These are phyloP conservation scores for Coniella vitis DNA, from an alignment of 2,329 filamentous ascomycete species.

Conservation along the genomic window DNA sequence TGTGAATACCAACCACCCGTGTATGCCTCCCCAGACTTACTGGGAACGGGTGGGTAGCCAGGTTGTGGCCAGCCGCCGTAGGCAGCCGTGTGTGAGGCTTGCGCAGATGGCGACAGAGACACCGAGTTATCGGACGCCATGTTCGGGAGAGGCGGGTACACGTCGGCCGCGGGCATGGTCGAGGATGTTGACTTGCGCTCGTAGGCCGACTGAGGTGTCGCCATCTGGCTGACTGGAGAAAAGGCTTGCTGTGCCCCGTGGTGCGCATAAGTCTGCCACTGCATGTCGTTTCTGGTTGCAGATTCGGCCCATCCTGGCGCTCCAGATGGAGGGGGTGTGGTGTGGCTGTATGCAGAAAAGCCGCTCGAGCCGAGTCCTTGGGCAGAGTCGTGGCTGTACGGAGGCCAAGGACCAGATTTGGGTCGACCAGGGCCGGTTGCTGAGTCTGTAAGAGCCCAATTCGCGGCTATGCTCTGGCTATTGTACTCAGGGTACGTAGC, in stretches of 20 bases:
- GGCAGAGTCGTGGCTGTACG: conserved; percentile 39
- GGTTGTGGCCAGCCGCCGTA: conserved; percentile 8
- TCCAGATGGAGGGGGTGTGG: conserved; percentile 29
- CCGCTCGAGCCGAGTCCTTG: conserved; percentile 37
- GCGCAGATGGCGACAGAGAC: conserved; percentile 6
- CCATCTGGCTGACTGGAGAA: conserved; percentile 31
- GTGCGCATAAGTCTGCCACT: conserved; percentile 27
- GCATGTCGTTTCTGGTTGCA: conserved; percentile 35
- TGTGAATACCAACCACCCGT: conserved; percentile 10
- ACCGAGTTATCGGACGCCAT: conserved; percentile 7
- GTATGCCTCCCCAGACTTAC: conserved; percentile 7
- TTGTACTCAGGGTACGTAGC: conserved; percentile 33
- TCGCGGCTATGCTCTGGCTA: conserved; percentile 28
- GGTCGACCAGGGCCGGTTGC: conserved; percentile 28
- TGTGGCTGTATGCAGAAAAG: conserved; percentile 42
- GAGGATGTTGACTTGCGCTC: conserved; percentile 31
- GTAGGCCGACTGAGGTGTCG: conserved; percentile 24
- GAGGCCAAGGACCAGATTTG: conserved; percentile 41
- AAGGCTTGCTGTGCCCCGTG: conserved; percentile 28
- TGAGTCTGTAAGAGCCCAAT: conserved; percentile 40
- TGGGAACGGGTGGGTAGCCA: conserved; percentile 1
- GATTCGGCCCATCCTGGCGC: conserved; percentile 25
- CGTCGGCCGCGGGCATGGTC: conserved; percentile 31
- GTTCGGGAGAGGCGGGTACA: conserved; percentile 31
- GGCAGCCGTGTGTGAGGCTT: conserved; percentile 1